Conservation (phyloP, 345 rosid species). For the Eucalyptus pauciflora region DNA sequence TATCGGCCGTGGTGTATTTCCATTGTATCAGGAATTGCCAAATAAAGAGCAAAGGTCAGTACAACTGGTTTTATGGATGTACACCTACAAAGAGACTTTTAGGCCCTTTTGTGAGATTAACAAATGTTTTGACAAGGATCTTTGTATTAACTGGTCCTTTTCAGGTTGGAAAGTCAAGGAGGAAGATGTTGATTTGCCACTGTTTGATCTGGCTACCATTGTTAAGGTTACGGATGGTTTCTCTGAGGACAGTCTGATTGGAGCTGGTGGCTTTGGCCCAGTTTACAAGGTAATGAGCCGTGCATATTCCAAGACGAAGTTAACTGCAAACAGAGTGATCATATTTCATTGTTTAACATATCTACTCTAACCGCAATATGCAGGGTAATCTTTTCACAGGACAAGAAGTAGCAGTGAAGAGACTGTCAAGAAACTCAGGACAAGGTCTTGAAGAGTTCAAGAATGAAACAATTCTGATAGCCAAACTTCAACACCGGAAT, state of each 20-base stretch:
- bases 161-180: not conserved
- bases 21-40: not conserved
- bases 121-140: not conserved
- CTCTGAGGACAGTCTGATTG: conserved; percentile 12
- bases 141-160: not conserved
- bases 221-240: conserved; percentile 24
- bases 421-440: conserved; percentile 24
- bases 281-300: conserved; percentile 15
- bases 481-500: conserved; percentile 48
- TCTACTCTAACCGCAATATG: not conserved
- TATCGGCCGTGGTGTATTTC: not conserved
- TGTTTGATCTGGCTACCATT: conserved; percentile 18
- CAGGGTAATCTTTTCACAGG: conserved; percentile 29
- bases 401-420: conserved; percentile 36
- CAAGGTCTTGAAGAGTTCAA: conserved; percentile 29
- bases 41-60: not conserved
- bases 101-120: not conserved
- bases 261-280: conserved; percentile 36
- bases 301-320: not conserved
- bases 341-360: no score
- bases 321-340: not conserved
- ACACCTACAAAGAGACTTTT: not conserved
- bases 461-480: conserved; percentile 27
- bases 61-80: not conserved
- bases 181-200: conserved; percentile 11